Base-by-base conservation (phyloP, 2,329 filamentous ascomycete species). In the Phaeoacremonium minimum region DNA sequence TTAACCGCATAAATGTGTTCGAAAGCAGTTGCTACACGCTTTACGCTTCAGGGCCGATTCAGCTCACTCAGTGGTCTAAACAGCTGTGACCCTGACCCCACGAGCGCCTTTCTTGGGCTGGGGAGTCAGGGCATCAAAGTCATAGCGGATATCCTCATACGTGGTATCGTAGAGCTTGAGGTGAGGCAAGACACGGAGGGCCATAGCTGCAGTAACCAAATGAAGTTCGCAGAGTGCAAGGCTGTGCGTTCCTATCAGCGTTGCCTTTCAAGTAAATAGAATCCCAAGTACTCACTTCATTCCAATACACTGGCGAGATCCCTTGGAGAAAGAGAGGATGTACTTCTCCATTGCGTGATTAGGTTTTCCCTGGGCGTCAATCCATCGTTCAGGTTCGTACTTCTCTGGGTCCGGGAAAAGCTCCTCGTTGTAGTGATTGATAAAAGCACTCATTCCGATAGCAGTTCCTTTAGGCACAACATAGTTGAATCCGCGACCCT, bases 351-450 rank as follows among this genome's bases (percentile, higher is more conserved):
- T 16, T 15, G 36, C 37, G 29, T 40, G 36, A 14, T 34, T 19
- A 14, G 28, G 33, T 18, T 26, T 15, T 22, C 31, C 36, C 15
- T 41, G 31, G 7, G 35, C 42, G 14, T 38, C 38, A 12, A 49
- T 26, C 48, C 46, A 49, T 14, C 48, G 33, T 30, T 49, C 45
- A 6, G 48, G 46, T 11, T 17, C 18, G 39, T 47, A 50, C 28
- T 18, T 28, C 16, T 34, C 18, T 7, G 45, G 40, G 7, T 42
- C 36, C 3, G 42, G 41, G 30, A 44, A 48, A 11, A 46, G 17
- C 4, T 16, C 18, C 18, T 42, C 35, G 31, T 49, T 40, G 7
- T 40, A 36, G 32, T 43, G 38, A 13, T 38, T 40, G 32, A 46
- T 35, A 31, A 41, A 47, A 1, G 46, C 35, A 2, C 38, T 40